Base-by-base conservation (phyloP, 2,329 filamentous ascomycete species). In the Calonectria pseudoturangicola region DNA sequence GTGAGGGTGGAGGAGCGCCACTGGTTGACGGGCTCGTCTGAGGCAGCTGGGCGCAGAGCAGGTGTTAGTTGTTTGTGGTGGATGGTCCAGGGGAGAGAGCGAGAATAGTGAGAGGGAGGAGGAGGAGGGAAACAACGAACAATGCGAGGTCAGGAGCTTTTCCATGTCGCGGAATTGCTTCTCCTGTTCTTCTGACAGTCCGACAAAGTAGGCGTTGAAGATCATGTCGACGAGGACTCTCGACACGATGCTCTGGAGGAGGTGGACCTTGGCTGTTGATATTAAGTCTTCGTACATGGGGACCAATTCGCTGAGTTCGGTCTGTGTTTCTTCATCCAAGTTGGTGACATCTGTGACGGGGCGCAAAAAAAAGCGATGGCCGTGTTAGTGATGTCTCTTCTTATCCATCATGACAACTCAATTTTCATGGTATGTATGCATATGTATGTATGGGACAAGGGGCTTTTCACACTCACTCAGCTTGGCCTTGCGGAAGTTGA, bases 1-100 rank as follows among this genome's bases (percentile, higher is more conserved):
- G 89, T 86, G 48, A 93, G 86, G 2, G 92, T 93, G n/a, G 87
- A 86, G 7, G 92, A 90, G 47, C 92, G 90, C 92, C 92, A 93
- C 79, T 92, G 89, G 79, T 93, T 93, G 73, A 92, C 87, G 36
- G 88, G 85, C 73, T 90, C 88, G 56, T 85, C 84, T 6, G 89
- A 86, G 62, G 84, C 86, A 84, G 81, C 79, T 82, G 70, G 71
- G 13, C 75, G 54, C 56, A 71, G 33, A 51, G 9, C 60, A 13
- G 36, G 54, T 43, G n/a, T 67, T 66, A 74, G 68, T 12, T 56
- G 45, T 21, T 21, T 5, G 6, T 12, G 3, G 68, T 70, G 67
- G 56, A 74, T 72, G 30, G 39, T 54, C 39, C 13, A 2, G 51
- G n/a, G 50, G 10, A 12, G 21, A 2, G 2, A 21, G 41, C 41